These are phyloP conservation scores for Colletotrichum magnum DNA, from an alignment of 2,329 filamentous ascomycete genomes.

Conservation along the genomic window DNA sequence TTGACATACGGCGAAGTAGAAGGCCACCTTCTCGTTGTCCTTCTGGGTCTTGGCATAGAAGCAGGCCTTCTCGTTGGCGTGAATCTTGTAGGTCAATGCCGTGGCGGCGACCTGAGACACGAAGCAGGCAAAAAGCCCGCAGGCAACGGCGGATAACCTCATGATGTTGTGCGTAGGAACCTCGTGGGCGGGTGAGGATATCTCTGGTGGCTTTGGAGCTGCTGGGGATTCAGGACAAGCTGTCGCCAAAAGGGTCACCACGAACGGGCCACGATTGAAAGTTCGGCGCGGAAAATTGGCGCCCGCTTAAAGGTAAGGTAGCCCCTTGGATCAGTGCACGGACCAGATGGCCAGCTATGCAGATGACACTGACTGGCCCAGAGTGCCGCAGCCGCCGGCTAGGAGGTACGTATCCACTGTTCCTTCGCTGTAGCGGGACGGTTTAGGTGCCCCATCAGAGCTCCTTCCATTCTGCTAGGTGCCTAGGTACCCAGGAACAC, in stretches of 20 bases:
- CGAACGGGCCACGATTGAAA: conserved; percentile 41
- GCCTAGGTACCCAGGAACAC: too few species aligned
- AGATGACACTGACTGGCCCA: too few species aligned
- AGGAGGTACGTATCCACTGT: conserved; percentile 12
- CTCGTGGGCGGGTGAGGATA: conserved; percentile 35
- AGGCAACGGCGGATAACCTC: conserved; percentile 74
- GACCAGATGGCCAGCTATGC: conserved; percentile 13
- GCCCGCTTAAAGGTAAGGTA: conserved; percentile 35
- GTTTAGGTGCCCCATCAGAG: conserved; percentile 25
- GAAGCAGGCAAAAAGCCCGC: conserved; percentile 80
- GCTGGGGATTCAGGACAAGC: conserved; percentile 44
- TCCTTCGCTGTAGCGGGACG: conserved; percentile 15
- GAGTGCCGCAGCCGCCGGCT: neutral
- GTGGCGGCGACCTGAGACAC: conserved; percentile 84
- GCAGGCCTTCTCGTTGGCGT: conserved; percentile 93
- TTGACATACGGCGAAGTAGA: conserved; percentile 92
- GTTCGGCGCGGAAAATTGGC: conserved; percentile 41
- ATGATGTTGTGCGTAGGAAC: conserved; percentile 60
- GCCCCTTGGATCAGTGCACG: conserved; percentile 31
- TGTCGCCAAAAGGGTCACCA: conserved; percentile 44
- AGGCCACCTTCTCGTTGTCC: conserved; percentile 89
- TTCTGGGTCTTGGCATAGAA: conserved; percentile 89
- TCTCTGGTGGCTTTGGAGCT: conserved; percentile 27
- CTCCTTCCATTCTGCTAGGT: neutral
- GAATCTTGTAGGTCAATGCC: conserved; percentile 92